phyloP scores from a whole-genome alignment of 441 rosid genomes.

The Rhodomyrtus psidioides region DNA sequence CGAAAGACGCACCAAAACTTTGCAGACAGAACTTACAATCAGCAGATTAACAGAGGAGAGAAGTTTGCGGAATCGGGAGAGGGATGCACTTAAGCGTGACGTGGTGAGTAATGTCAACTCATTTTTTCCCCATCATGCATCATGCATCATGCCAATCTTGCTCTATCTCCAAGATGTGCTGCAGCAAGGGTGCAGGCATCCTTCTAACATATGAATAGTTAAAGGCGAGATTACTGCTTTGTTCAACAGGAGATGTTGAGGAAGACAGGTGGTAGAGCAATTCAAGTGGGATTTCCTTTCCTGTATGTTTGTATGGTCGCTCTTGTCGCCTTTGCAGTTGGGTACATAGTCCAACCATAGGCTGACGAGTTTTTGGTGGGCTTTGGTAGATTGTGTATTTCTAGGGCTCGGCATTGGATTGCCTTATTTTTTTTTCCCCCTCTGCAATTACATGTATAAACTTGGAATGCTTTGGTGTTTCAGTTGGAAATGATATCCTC shows the following conservation, averaged over 20 bases:
- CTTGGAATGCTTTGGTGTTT: not conserved
- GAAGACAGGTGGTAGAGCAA: slow-evolving; percentile 16
- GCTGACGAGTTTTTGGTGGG: not conserved
- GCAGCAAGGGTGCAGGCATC: not conserved
- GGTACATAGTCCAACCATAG: slow-evolving; percentile 25
- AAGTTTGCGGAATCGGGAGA: slow-evolving; percentile 19
- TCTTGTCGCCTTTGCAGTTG: slow-evolving; percentile 22
- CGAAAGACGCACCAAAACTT: not conserved
- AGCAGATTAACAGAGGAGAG: slow-evolving; percentile 30
- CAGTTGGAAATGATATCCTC: not conserved
- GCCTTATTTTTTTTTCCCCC: not conserved
- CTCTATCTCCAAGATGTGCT: not conserved
- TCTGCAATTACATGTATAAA: not conserved
- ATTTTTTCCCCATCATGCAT: not conserved
- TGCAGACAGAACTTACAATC: slow-evolving; percentile 41
- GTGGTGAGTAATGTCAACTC: slow-evolving; percentile 18
- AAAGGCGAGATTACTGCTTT: not conserved
- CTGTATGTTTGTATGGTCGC: slow-evolving; percentile 36
- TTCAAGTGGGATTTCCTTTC: slow-evolving; percentile 38
- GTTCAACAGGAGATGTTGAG: slow-evolving; percentile 20
- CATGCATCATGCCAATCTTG: not conserved
- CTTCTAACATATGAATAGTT: not conserved
- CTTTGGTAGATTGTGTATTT: not conserved
- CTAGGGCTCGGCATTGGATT: not conserved
- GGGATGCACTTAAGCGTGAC: slow-evolving; percentile 25